Base-by-base conservation (phyloP, 2,329 filamentous ascomycete genomes). In the Aspergillus pseudoglaucus region DNA sequence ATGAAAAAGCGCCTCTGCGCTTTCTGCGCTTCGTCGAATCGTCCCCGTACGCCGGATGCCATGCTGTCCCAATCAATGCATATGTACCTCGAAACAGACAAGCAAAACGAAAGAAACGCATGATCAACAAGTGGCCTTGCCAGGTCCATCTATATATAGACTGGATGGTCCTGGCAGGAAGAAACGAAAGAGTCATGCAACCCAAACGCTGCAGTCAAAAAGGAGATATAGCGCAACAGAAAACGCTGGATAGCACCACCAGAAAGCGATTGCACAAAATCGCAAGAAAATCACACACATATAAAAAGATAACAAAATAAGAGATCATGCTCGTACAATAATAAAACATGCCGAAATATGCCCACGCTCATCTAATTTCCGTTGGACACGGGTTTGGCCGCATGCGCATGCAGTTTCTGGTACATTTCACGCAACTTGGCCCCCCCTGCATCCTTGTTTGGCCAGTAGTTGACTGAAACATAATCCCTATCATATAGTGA, bases 391-490 rank as follows among this genome's bases (percentile, higher is more conserved):
- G 47, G 46, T 37, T 61, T 58, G 17, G 53, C 47, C 45, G 58
- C 47, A 40, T 55, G 45, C 46, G 51, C 48, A 27, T 58, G 55
- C 22, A 69, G 59, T 54, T 66, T 69, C 42, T 66, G 55, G 51
- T 67, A 70, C 65, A 69, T 69, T 44, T 60, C 56, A 47, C 64
- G 64, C 20, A 70, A 59, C 52, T 68, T 64, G 15, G 56, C 46
- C 23, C 65, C 65, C 47, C 59, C 62, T 27, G 61, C 62, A 6
- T 72, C 70, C 54, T 72, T 71, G 56, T 74, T 73, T 14, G 72
- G 70, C 71, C 72, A 75, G 52, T 74, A 72, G 20, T 68, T 66
- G 17, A 63, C 57, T 15, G 69, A 67, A 42, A 73, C 71, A 52
- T 71, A 72, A 47, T 70, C 66, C 72, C 72, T 75, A 30, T 32